A percentile compares a stretch with the other conserved stretches of the same genome.
phyloP scores from a whole-genome alignment of 2,329 filamentous ascomycete genomes.

The Exophiala sideris region DNA sequence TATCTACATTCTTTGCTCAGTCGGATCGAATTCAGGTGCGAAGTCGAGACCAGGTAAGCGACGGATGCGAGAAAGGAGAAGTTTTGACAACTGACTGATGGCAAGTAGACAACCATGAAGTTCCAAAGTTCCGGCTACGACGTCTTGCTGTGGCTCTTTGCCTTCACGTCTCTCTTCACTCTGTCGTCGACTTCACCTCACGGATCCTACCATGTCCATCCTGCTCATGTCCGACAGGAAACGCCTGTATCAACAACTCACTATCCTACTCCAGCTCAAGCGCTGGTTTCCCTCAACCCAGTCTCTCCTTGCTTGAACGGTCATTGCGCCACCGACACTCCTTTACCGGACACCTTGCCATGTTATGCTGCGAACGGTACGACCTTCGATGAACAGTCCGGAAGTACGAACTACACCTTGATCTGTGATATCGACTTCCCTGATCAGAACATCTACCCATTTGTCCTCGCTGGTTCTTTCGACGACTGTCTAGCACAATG shows the following conservation, averaged over 20 bases:
- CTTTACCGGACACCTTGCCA: conserved; percentile 4
- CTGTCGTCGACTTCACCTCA: conserved; percentile 6
- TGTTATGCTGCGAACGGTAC: conserved; percentile 30
- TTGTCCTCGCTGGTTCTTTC: conserved; percentile 28
- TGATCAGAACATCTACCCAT: conserved; percentile 29
- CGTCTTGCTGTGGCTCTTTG: conserved; percentile 20
- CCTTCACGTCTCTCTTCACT: conserved; percentile 2
- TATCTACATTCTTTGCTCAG: neutral
- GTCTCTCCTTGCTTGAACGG: conserved; percentile 9
- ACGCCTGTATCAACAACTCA: conserved; percentile 5
- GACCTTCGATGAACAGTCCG: conserved; percentile 8
- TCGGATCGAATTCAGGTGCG: too few relatives aligned
- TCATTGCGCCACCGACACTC: conserved; percentile 4
- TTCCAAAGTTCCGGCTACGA: conserved; percentile 7
- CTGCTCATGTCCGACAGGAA: conserved; percentile 12
- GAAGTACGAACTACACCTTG: conserved; percentile 25
- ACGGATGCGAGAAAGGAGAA: too few relatives aligned
- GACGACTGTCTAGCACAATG: conserved; percentile 30
- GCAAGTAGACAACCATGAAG: conserved; percentile 4
- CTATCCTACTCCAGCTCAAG: conserved; percentile 11
- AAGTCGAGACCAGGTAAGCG: too few relatives aligned
- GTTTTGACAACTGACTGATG: neutral
- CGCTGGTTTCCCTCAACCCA: conserved; percentile 1
- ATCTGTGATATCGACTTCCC: conserved; percentile 31
- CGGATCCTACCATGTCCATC: conserved; percentile 1